phyloP scores from a whole-genome alignment of 2,329 filamentous ascomycete species.

The Scolecobasidium constrictum region DNA sequence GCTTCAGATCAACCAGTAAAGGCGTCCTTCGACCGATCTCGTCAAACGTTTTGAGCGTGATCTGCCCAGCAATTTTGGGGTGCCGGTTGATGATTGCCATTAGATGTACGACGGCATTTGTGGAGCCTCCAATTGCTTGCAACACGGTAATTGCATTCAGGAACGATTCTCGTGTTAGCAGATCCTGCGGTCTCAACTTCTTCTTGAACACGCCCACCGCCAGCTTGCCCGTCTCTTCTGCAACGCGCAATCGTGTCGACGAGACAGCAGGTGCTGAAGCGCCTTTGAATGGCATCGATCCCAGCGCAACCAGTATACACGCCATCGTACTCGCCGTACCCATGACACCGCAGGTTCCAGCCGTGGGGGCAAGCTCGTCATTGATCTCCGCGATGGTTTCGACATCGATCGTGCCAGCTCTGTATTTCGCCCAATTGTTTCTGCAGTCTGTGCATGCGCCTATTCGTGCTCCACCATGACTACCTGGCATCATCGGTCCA shows the following conservation, averaged over 20 bases:
- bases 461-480: slow-evolving; percentile 50
- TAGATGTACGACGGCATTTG: slow-evolving; percentile 33
- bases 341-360: slow-evolving; percentile 47
- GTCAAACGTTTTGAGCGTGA: too few species aligned
- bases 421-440: slow-evolving; percentile 60
- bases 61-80: too few species aligned
- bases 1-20: too few species aligned
- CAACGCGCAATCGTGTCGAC: slow-evolving; percentile 39
- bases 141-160: slow-evolving; percentile 35
- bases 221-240: slow-evolving; percentile 41
- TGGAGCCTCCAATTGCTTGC: slow-evolving; percentile 34
- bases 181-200: slow-evolving; percentile 28
- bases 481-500: slow-evolving; percentile 67
- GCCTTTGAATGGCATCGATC: slow-evolving; percentile 41
- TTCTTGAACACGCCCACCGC: slow-evolving; percentile 33
- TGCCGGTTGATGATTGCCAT: too few species aligned
- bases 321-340: slow-evolving; percentile 48
- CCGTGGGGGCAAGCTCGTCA: slow-evolving; percentile 60
- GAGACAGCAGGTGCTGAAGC: slow-evolving; percentile 44
- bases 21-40: too few species aligned
- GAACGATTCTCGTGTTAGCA: slow-evolving; percentile 37
- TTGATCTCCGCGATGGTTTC: slow-evolving; percentile 63
- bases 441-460: slow-evolving; percentile 67
- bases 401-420: slow-evolving; percentile 55
- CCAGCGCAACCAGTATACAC: slow-evolving; percentile 40